Base-by-base conservation (phyloP, 139 green algal genomes). In the Mychonastes homosphaera region DNA sequence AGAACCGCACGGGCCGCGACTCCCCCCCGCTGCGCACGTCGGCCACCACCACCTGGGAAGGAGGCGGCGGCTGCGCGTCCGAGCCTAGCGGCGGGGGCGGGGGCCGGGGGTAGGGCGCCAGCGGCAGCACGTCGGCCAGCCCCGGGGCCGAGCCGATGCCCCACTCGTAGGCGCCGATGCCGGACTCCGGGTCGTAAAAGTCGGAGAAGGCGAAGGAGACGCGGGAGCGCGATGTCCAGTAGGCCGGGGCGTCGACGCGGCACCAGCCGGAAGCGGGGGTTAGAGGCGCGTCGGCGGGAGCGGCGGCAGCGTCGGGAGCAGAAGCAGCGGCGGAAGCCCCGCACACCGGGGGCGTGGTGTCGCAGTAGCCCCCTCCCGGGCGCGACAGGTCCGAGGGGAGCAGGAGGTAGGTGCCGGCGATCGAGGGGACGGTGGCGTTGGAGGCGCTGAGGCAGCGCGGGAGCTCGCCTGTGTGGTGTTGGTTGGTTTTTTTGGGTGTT, bases 91-190 rank as follows among this genome's bases (percentile, higher is more conserved):
- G 38, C 13, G 15, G 38, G 38, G 38, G 38, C 13, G 38, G 38
- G 38, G 38, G 38, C 13, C 13, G 38, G n/a, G n/a, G n/a, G n/a
- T n/a, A n/a, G n/a, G n/a, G n/a, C n/a, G n/a, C n/a, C 24, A 62
- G 21, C 2, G 61, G 39, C 5, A 79, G 30, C 16, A 83, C 64
- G 36, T 82, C 65, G 5, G 32, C 43, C 2, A 35, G 29, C 55
- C 52, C 61, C 16, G 64, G 64, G 10, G 27, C 53, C 9, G 53
- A 74, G 35, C 76, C 78, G 19, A 85, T 39, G 26, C 63, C 69
- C 78, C 75, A 85, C 10, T 60, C 38, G 63, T 82, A 84, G 16
- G 26, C n/a, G 32, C 55, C 28, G 49, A 57, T 65, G 16, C 39
- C 53, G 28, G 28, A 60, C 21, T 76, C 32, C 29, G 47, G 34